Conservation (phyloP, 208 protist genomes). For the Leishmania lainsoni region DNA sequence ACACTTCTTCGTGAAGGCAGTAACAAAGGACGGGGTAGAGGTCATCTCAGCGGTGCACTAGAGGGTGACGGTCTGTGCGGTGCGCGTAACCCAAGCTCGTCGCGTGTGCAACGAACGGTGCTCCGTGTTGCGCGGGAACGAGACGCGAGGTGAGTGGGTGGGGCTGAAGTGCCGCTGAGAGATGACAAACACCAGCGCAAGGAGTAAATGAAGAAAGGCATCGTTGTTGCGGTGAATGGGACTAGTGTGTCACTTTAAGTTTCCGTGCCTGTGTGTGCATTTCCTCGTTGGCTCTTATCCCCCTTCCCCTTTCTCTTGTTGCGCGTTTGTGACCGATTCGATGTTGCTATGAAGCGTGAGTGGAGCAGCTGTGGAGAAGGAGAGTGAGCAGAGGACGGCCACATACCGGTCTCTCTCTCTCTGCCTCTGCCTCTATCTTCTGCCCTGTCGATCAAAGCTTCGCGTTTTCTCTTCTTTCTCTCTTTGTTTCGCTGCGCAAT, state of each 20-base stretch:
- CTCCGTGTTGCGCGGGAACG: not conserved
- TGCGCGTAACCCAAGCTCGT: not conserved
- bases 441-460: not conserved
- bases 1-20: conserved; percentile 93
- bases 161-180: not conserved
- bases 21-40: conserved; percentile 89
- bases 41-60: conserved; percentile 65
- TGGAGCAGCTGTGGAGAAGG: not conserved
- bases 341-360: not conserved
- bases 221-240: not conserved
- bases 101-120: not conserved
- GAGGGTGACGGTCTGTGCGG: not conserved
- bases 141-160: not conserved
- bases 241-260: not conserved
- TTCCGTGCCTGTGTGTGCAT: not conserved
- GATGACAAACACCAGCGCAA: not conserved
- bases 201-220: not conserved
- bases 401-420: not conserved
- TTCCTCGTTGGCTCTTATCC: not conserved
- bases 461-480: not conserved
- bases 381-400: not conserved
- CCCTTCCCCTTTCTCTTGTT: not conserved
- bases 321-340: not conserved
- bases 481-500: not conserved
- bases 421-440: not conserved